A percentile compares a stretch with the other conserved stretches of the same genome.
Conservation (phyloP, 352 stramenopile genomes). For the Phytophthora brassicae region DNA sequence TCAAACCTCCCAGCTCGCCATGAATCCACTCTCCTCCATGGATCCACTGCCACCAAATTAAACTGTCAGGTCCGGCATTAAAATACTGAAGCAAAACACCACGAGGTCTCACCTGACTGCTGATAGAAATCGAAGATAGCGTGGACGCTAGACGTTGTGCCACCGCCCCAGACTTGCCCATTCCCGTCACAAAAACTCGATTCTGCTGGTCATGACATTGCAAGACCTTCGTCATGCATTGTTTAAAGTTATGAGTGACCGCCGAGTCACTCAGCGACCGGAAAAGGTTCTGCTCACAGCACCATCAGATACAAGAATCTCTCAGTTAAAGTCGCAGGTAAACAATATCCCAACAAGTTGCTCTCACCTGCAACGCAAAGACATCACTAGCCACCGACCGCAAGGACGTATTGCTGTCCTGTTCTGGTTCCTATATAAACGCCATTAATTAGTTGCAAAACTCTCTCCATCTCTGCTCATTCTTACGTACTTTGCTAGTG, state of each 20-base stretch:
- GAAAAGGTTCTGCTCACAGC: constrained; percentile 40
- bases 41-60: constrained; percentile 48
- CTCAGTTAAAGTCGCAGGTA: not conserved
- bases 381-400: constrained; percentile 37
- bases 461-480: no score
- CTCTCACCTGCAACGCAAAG: constrained; percentile 30
- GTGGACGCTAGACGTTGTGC: constrained; percentile 70
- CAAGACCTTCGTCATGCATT: constrained; percentile 35
- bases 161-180: constrained; percentile 83
- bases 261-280: constrained; percentile 33
- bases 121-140: constrained; percentile 70
- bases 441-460: no score
- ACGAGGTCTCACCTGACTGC: constrained; percentile 49
- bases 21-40: constrained; percentile 81
- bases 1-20: constrained; percentile 73
- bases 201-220: constrained; percentile 48
- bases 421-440: constrained; percentile 4
- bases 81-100: no score
- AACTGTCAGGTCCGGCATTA: no score
- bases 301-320: no score
- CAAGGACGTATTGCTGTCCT: constrained; percentile 11
- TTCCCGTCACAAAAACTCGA: constrained; percentile 68
- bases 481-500: not conserved
- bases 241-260: constrained; percentile 31
- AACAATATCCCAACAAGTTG: not conserved